These are phyloP conservation scores for Fonsecaea nubica DNA, from an alignment of 2,329 filamentous ascomycete species.

Conservation along the genomic window DNA sequence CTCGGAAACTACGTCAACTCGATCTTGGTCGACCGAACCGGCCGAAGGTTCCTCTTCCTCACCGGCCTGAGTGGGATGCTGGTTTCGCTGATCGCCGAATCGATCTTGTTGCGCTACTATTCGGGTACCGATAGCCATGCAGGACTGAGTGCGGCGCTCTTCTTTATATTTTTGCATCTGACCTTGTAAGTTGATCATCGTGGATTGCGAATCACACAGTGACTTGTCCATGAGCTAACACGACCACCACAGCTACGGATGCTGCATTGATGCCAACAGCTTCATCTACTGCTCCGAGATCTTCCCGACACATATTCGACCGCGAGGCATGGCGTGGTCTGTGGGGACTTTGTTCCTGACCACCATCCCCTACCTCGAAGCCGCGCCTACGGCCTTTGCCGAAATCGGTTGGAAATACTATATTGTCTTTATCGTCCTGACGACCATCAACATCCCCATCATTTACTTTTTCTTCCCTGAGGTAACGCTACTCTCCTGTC, in stretches of 20 bases:
- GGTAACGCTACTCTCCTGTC: neutral
- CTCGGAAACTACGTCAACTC: conserved; percentile 7
- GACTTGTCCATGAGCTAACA: neutral
- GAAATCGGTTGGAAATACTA: conserved; percentile 45
- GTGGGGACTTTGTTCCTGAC: conserved; percentile 5
- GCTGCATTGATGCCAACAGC: conserved; percentile 14
- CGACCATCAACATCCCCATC: conserved; percentile 33
- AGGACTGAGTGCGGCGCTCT: conserved; percentile 26
- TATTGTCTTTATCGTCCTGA: conserved; percentile 35
- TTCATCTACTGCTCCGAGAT: conserved; percentile 19
- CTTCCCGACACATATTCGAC: conserved; percentile 23
- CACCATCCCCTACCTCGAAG: conserved; percentile 12
- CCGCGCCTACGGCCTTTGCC: conserved; percentile 40
- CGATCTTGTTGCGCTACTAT: no score
- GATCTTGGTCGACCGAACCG: conserved; percentile 4
- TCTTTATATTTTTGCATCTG: conserved; percentile 27
- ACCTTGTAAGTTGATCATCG: conserved; percentile 6
- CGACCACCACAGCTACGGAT: neutral
- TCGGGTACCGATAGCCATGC: neutral
- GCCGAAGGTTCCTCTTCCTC: neutral
- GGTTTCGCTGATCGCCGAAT: no score
- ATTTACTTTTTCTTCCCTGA: conserved; percentile 42
- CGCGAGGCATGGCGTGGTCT: conserved; percentile 6
- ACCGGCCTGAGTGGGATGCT: neutral
- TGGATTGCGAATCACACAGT: neutral